Evolutionary conservation across 805 yeast genomes (phyloP).

Genomic region (Suhomyces canberraensis): DNA sequence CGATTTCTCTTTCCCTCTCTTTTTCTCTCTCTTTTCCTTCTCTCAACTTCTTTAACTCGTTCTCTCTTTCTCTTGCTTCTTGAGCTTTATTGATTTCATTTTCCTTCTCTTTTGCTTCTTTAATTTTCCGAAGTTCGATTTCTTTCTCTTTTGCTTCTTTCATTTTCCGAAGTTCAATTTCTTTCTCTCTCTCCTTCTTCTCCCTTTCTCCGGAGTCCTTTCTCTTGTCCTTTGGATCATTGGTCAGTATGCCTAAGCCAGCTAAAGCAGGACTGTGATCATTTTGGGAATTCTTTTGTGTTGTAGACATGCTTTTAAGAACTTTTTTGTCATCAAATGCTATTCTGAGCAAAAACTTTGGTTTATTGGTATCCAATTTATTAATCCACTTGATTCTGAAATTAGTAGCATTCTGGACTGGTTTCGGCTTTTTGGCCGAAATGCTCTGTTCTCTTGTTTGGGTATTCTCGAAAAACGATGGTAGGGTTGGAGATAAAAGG

Average conservation of each 20-base stretch:
- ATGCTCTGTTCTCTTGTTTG: not conserved
- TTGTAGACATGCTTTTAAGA: slow-evolving; percentile 8
- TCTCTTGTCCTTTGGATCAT: slow-evolving; percentile 1
- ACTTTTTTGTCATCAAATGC: slow-evolving; percentile 17
- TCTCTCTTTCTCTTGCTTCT: slow-evolving; percentile 1
- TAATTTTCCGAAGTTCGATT: slow-evolving; percentile 1
- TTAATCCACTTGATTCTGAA: slow-evolving; percentile 24
- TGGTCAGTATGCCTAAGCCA: slow-evolving; percentile 12
- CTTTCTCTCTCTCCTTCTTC: slow-evolving; percentile 1
- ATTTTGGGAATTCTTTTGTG: slow-evolving; percentile 5
- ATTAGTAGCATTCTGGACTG: not conserved
- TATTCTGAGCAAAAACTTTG: slow-evolving; percentile 24
- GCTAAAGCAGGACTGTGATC: slow-evolving; percentile 1
- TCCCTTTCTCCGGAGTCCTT: slow-evolving; percentile 1
- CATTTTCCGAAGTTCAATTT: slow-evolving; percentile 2
- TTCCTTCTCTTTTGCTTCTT: slow-evolving; percentile 2
- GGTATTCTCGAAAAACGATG: slow-evolving; percentile 20
- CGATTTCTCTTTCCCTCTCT: not conserved
- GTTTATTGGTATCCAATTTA: slow-evolving; percentile 22
- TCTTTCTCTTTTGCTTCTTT: slow-evolving; percentile 4
- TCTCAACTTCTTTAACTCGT: slow-evolving; percentile 1
- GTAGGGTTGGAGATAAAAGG: slow-evolving; percentile 33
- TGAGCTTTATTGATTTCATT: too few species aligned
- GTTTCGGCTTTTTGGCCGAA: slow-evolving; percentile 8
- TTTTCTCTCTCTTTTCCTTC: too few species aligned